Base-by-base conservation (phyloP, 495 filamentous ascomycete species). In the Penicillium waksmanii region DNA sequence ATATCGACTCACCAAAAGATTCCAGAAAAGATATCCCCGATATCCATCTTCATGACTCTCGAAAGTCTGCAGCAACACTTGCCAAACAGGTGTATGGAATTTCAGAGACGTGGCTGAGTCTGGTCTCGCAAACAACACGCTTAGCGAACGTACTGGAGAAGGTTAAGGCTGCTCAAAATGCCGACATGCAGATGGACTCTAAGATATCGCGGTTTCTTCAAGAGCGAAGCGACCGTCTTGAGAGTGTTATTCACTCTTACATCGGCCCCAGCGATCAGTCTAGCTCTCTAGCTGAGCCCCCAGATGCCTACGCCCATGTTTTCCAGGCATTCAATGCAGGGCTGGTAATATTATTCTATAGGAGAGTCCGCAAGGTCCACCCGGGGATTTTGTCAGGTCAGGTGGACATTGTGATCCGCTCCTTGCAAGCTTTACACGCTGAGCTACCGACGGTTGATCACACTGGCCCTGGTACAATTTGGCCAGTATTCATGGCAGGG, bases 271-370 rank as follows among this genome's bases (percentile, higher is more conserved):
- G 21, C 13, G 17, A 21, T 17, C 1, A 10, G 1, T 13, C 8
- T 10, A 34, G 19, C 13, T 15, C 15, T 31, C 2, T 43, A 23
- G 52, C 62, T 12, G 19, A 15, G 3, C 47, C 55, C 11, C 43
- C 25, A 21, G 15, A 23, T 21, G 11, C 52, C 21, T 51, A 62
- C 27, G 10, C 21, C 2, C 57, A 63, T 19, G 53, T 70, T 31
- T 27, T 70, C 5, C 58, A 56, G n/a, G 66, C 67, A 1, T 50
- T 72, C 27, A 68, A 68, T 51, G 13, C 63, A 5, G 65, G 59
- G 0, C 53, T 72, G 23, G 60, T 72, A 0, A 72, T 72, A n/a
- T 64, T 70, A 40, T 72, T 72, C 50, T 70, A 72, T 58, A 49
- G 69, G 11, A 63, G 69, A 3, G 62, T 72, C 10, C 63, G 67